Conservation (phyloP, 306 rosid species). For the Rosa persica region DNA sequence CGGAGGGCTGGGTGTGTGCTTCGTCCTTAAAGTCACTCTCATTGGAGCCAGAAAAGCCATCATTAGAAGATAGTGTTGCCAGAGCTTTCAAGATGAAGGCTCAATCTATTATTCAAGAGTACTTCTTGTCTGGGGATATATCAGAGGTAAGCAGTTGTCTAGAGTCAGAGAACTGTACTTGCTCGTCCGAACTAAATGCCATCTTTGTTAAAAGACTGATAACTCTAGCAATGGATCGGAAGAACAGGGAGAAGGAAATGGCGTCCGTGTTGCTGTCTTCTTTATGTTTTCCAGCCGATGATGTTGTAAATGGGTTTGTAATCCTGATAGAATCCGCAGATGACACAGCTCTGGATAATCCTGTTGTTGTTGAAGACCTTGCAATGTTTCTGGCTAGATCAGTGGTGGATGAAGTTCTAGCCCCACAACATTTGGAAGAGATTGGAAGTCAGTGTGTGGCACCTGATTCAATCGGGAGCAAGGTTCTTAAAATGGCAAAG, state of each 20-base stretch:
- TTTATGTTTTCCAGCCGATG: constrained; percentile 59
- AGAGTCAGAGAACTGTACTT: constrained; percentile 44
- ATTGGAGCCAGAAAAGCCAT: constrained; percentile 34
- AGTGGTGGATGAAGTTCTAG: constrained; percentile 62
- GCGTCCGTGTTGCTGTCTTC: constrained; percentile 67
- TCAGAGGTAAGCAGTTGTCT: constrained; percentile 50
- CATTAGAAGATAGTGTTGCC: constrained; percentile 43
- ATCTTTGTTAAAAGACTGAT: constrained; percentile 64
- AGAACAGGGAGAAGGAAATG: constrained; percentile 80
- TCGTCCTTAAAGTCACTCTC: constrained; percentile 62
- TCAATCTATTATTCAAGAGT: constrained; percentile 62
- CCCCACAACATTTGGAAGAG: constrained; percentile 71
- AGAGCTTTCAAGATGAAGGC: constrained; percentile 56
- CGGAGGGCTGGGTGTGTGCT: constrained; percentile 76
- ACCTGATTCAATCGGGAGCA: constrained; percentile 46
- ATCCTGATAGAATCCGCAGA: constrained; percentile 73
- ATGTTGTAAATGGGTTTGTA: constrained; percentile 63
- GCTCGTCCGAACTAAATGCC: constrained; percentile 46
- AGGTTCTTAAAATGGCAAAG: constrained; percentile 58
- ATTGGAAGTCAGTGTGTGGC: constrained; percentile 49
- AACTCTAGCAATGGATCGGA: constrained; percentile 69
- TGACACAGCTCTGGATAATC: constrained; percentile 69
- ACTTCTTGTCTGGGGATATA: constrained; percentile 66
- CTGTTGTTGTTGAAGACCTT: constrained; percentile 70
- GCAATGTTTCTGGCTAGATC: constrained; percentile 75